Conservation (phyloP, 805 yeast genomes). For the Komagataella ulmi region DNA sequence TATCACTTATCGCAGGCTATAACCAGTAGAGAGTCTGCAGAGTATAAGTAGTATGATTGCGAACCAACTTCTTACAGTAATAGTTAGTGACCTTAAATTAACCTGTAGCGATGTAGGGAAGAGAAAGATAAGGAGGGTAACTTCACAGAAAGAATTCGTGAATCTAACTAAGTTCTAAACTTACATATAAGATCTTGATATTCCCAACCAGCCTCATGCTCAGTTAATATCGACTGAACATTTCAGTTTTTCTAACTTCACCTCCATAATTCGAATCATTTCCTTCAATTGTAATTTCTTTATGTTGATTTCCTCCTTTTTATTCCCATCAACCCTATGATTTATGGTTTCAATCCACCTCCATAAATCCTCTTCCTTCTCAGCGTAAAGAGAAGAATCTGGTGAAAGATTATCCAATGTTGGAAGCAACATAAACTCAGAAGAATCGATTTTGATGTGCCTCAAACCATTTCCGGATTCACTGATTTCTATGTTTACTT, state of each 20-base stretch:
- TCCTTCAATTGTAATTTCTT: conserved; percentile 31
- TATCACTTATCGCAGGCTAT: neutral
- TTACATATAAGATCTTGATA: too few species aligned
- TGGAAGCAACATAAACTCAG: neutral
- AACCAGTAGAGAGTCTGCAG: neutral
- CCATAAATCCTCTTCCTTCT: conserved; percentile 56
- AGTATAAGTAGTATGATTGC: neutral
- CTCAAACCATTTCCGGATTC: neutral
- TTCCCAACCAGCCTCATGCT: too few species aligned
- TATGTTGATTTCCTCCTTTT: conserved; percentile 3
- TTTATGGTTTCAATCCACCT: conserved; percentile 45
- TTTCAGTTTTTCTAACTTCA: conserved; percentile 22
- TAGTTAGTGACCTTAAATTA: neutral
- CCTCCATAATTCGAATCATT: conserved; percentile 29
- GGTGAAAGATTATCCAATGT: neutral
- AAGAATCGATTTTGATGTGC: neutral
- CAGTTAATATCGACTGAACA: neutral
- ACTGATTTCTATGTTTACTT: neutral
- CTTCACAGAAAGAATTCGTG: neutral
- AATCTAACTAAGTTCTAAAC: too few species aligned
- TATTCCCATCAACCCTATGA: conserved; percentile 7
- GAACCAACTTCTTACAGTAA: neutral
- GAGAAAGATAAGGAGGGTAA: neutral
- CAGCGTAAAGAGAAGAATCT: conserved; percentile 14
- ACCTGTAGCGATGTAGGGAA: too few species aligned